phyloP scores from a whole-genome alignment of 805 yeast species.

The Ogataea neopini region DNA sequence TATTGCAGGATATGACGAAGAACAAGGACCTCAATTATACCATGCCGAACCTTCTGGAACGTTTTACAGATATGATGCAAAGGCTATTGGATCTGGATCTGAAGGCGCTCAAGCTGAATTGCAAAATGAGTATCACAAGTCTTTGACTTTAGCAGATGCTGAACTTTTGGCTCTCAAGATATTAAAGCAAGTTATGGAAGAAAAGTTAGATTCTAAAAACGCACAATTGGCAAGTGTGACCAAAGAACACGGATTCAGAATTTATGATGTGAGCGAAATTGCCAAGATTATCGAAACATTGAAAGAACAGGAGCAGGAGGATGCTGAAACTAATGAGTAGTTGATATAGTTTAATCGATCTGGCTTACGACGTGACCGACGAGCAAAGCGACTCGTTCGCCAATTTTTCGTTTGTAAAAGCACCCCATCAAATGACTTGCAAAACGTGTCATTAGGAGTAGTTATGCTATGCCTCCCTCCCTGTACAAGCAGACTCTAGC shows the following conservation, averaged over 20 bases:
- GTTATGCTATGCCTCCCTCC: too few relatives aligned
- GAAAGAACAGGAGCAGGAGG: slow-evolving; percentile 66
- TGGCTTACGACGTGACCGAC: too few relatives aligned
- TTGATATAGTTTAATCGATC: not conserved
- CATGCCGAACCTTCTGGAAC: slow-evolving; percentile 99
- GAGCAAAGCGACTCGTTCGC: too few relatives aligned
- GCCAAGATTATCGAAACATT: slow-evolving; percentile 76
- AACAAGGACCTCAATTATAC: slow-evolving; percentile 92
- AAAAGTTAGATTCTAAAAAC: slow-evolving; percentile 90
- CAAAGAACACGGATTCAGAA: slow-evolving; percentile 77
- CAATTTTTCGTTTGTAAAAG: too few relatives aligned
- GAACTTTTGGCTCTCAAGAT: slow-evolving; percentile 86
- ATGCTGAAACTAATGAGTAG: slow-evolving; percentile 8
- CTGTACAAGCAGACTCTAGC: too few relatives aligned
- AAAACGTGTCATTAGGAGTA: too few relatives aligned
- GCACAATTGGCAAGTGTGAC: slow-evolving; percentile 96
- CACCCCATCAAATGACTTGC: too few relatives aligned
- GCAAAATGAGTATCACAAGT: slow-evolving; percentile 93
- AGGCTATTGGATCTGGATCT: slow-evolving; percentile 98
- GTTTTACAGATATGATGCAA: slow-evolving; percentile 95
- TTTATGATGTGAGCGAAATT: slow-evolving; percentile 81
- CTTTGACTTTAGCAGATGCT: slow-evolving; percentile 89
- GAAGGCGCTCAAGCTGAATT: slow-evolving; percentile 99
- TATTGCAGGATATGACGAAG: slow-evolving; percentile 91
- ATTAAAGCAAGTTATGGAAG: slow-evolving; percentile 98